Evolutionary conservation across 2,329 filamentous ascomycete species (phyloP), one percentile per base, ranked within the genome.

Genomic region (Cordyceps cicadae): DNA sequence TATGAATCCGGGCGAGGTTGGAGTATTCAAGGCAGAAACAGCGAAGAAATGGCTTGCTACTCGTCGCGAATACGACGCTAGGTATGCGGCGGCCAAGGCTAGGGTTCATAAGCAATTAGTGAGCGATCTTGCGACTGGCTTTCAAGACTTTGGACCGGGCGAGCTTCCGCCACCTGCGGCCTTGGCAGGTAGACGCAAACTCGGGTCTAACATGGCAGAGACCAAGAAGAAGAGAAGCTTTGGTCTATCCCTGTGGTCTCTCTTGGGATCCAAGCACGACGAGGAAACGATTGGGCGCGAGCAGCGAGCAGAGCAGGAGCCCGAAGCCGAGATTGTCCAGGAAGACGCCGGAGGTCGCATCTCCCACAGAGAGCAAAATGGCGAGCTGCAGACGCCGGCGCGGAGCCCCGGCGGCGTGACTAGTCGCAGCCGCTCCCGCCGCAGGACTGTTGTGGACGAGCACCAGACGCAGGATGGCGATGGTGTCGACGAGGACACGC

Each of bases 261-360:
- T 87, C 1, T 95, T 92, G 89, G 92, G 90, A 15, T 92, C 88
- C 51, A 95, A 89, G 70, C 91, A 97, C 69, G 94, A 97, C 70
- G 83, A 93, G 71, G 80, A 80, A 63, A 89, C 88, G 0, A 80
- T 95, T 3, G 76, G 79, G 52, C 76, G 83, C 3, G 83, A 87
- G 69, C 71, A 81, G 57, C 78, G 80, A 64, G 79, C 79, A 0
- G 77, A 79, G 2, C 72, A 74, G 61, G 67, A 71, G 29, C 67
- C 70, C 2, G 69, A 68, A 19, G 61, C 65, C 1, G 65, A 67
- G 29, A 65, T 69, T 49, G 74, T 75, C 1, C 75, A 72, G 5
- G 70, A 68, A 1, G 71, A 67, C 3, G 76, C 81, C 41, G 78
- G 76, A 1, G 68, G 76, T 46, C 58, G 58, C 43, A 46, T 54